Base-by-base conservation (phyloP, 805 yeast species). In the Yamadazyma takamatsuzukensis region DNA sequence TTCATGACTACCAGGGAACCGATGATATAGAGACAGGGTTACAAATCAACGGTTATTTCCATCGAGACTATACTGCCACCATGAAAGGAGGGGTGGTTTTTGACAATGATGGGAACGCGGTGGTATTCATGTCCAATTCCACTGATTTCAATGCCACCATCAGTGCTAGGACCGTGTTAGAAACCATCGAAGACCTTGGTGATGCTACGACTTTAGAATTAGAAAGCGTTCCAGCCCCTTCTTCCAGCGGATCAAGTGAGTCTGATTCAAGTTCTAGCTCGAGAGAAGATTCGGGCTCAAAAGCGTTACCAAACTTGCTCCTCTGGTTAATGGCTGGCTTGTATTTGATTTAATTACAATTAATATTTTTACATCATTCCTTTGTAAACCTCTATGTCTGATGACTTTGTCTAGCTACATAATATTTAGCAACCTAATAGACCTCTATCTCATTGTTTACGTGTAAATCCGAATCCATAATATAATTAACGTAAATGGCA, bases 1-100 rank as follows among this genome's bases (percentile, higher is more conserved):
- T 83, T 53, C 93, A 83, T 53, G 85, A 80, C 49, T 83, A 71
- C 68, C 93, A 83, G 56, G 86, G 85, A 24, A 74, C 80, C 27
- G 81, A 62, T 34, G 71, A 74, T 47, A 70, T 83, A 44, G 72
- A 73, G 25, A 58, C 68, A 10, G 93, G 93, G 41, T 52, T 83
- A 30, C 74, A 68, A 38, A 68, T 72, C 19, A 53, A 60, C 24
- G 87, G 81, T 24, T 76, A 70, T 49, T 62, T 81, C 32, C 52
- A 61, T 38, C 74, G 90, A 68, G 72, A 74, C 31, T 64, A 72
- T 29, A 33, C 44, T 7, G 48, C 61, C 6, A 59, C 70, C 13
- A 79, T 80, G 85, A 61, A 44, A 34, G 90, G 90, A 37, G 90
- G 89, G 54, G 87, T 80, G 29, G 70, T 76, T 5, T 80, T 83